Percentiles rank a stretch among this genome's conserved stretches.
Conservation (phyloP, 768 basidiomycete species). For the Lactarius sanguifluus region DNA sequence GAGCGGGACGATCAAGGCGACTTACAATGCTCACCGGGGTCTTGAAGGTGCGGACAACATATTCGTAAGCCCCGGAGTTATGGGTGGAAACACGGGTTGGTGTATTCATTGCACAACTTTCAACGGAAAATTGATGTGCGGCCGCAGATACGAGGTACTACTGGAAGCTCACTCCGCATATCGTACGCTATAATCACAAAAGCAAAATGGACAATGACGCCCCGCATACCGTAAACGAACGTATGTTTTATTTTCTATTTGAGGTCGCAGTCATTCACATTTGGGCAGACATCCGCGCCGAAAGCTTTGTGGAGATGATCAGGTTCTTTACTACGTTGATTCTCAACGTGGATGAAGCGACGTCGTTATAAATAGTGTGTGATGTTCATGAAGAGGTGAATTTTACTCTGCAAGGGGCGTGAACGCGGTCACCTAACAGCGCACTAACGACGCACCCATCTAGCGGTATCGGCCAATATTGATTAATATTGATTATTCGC, state of each 20-base stretch:
- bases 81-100: constrained; percentile 40
- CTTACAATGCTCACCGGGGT: constrained; percentile 37
- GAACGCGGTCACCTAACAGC: background rate
- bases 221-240: constrained; percentile 68
- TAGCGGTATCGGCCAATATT: too few species aligned
- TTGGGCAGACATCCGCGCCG: constrained; percentile 46
- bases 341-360: constrained; percentile 61
- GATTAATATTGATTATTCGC: too few species aligned
- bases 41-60: constrained; percentile 32
- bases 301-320: constrained; percentile 61
- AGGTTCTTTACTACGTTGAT: constrained; percentile 65
- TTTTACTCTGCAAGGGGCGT: too few species aligned
- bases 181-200: constrained; percentile 30
- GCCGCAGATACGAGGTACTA: constrained; percentile 26
- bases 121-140: background rate
- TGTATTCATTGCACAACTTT: background rate
- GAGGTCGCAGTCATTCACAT: background rate
- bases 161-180: constrained; percentile 27
- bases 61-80: constrained; percentile 43
- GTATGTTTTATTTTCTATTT: constrained; percentile 39
- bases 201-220: constrained; percentile 39
- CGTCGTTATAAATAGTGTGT: background rate
- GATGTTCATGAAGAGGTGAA: background rate
- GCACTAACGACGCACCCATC: too few species aligned
- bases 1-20: constrained; percentile 46